Percentiles rank a stretch among this genome's conserved stretches.
These are phyloP conservation scores for Huntiella bhutanensis DNA, from an alignment of 2,329 filamentous ascomycete species.

Conservation along the genomic window DNA sequence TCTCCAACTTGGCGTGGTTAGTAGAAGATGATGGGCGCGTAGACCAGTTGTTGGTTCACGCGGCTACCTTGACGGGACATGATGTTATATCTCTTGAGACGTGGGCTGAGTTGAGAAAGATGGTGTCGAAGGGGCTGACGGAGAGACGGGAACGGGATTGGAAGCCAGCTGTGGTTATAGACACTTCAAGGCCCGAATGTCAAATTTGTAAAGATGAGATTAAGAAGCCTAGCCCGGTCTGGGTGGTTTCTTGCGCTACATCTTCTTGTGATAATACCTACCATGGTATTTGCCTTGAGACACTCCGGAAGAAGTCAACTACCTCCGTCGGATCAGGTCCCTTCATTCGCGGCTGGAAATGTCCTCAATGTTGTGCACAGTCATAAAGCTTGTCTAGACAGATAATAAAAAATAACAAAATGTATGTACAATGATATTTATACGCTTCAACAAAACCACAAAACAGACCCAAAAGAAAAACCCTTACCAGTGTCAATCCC, in stretches of 20 bases:
- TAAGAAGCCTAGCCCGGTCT: conserved; percentile 3
- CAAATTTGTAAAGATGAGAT: background rate
- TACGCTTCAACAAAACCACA: background rate
- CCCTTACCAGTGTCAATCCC: background rate
- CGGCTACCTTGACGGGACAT: conserved; percentile 30
- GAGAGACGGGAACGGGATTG: background rate
- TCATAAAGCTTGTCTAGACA: background rate
- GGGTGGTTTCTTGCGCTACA: conserved; percentile 4
- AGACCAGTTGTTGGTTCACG: conserved; percentile 36
- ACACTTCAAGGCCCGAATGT: background rate
- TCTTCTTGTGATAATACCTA: background rate
- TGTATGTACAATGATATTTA: background rate
- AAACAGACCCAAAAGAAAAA: background rate
- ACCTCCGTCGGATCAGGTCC: background rate
- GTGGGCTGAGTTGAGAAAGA: conserved; percentile 5
- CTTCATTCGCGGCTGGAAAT: conserved; percentile 9
- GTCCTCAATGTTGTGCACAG: background rate
- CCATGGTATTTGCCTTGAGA: conserved; percentile 7
- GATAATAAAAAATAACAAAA: background rate
- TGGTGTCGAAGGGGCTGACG: background rate
- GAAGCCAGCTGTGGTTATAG: too few relatives aligned
- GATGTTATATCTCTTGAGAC: conserved; percentile 27
- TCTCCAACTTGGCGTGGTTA: conserved; percentile 33
- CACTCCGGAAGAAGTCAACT: background rate
- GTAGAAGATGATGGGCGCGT: conserved; percentile 27